Evolutionary conservation across 495 filamentous ascomycete species (phyloP), one percentile per base, ranked within the genome.

Genomic region (Copromyces sp.): DNA sequence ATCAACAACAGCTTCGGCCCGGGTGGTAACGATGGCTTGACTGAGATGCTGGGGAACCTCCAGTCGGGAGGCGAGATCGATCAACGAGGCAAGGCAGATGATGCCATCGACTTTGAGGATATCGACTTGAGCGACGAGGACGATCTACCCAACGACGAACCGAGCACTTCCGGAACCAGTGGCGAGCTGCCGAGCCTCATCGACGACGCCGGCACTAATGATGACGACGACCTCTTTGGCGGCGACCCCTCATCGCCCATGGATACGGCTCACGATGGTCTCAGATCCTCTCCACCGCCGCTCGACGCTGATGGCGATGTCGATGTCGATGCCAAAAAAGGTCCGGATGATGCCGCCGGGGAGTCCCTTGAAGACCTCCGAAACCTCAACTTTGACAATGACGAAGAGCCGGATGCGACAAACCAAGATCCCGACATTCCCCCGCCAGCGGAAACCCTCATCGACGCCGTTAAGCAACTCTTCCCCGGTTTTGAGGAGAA

Each of bases 21-120:
- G 16, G 70, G 70, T 12, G 70, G 53, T n/a, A 61, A 72, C 70
- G 70, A 37, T 35, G 72, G 35, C 5, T 40, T 77, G 32, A 69
- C 39, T 29, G 70, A 75, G 12, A 37, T 82, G 20, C 68, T 77
- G 29, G 32, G 70, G 70, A 77, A 81, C n/a, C 45, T 81, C 44
- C 53, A 69, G 5, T 70, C 74, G 9, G 78, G 75, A 65, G 78
- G 72, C 53, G 72, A 72, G 9, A 80, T 83, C 71, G 79, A 80
- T 72, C 80, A 84, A 70, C 72, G 71, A 17, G 76, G 77, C 70
- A 84, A 83, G 70, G 83, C 82, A 69, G 83, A 81, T 41, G 80
- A 86, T 76, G 84, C 83, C 68, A 75, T 82, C 73, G 95, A 99
- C 81, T 99, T 89, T 75, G 94, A 93, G 78, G 94, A 97, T 80